phyloP scores from a whole-genome alignment of 768 basidiomycete genomes.

The Phaffia tasmanica region DNA sequence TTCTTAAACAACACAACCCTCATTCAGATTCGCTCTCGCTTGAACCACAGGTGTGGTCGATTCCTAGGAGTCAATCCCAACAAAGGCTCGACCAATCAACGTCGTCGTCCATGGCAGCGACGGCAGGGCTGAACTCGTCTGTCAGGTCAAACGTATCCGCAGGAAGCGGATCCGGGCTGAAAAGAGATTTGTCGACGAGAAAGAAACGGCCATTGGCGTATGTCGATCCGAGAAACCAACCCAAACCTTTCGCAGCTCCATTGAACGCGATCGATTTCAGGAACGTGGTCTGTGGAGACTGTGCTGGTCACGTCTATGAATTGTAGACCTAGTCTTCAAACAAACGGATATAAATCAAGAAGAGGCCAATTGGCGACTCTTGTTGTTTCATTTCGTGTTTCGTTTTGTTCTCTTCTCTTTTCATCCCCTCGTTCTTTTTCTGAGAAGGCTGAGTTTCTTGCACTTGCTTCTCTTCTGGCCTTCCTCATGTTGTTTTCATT shows the following conservation, averaged over 20 bases:
- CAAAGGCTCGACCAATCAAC: not conserved
- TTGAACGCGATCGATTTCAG: slow-evolving; percentile 7
- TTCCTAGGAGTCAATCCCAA: not conserved
- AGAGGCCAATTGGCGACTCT: too few relatives aligned
- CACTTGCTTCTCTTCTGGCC: too few relatives aligned
- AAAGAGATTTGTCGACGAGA: not conserved
- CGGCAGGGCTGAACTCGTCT: not conserved
- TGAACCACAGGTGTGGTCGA: not conserved
- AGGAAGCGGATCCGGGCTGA: not conserved
- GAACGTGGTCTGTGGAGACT: slow-evolving; percentile 9
- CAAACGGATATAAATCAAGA: too few relatives aligned
- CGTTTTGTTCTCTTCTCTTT: too few relatives aligned
- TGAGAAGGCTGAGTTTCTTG: too few relatives aligned
- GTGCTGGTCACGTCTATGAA: too few relatives aligned
- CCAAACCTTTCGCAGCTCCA: slow-evolving; percentile 7
- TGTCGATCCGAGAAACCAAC: slow-evolving; percentile 11
- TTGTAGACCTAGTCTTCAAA: too few relatives aligned
- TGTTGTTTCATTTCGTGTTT: too few relatives aligned
- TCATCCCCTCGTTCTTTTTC: too few relatives aligned
- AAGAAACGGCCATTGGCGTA: not conserved
- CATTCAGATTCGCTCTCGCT: not conserved
- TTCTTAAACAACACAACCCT: slow-evolving; percentile 7
- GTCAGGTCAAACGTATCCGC: not conserved
- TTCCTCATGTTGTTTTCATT: too few relatives aligned
- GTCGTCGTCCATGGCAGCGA: not conserved